Evolutionary conservation across 1,139 yeast species (phyloP), one percentile per base, ranked within the genome.

Genomic region (Hyphopichia wangnamkhiaoensis): DNA sequence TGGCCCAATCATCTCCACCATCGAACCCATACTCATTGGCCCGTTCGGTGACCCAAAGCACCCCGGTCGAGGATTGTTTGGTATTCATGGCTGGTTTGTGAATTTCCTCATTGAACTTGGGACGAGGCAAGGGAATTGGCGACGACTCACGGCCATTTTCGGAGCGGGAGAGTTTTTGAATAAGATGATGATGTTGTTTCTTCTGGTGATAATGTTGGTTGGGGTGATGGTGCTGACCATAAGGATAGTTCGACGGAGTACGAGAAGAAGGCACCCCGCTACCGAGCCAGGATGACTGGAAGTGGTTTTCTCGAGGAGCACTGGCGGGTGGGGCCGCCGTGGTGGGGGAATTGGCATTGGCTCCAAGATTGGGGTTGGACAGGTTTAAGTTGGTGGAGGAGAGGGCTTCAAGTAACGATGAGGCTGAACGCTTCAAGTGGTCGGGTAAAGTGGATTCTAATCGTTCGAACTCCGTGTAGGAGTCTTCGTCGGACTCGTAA

Each of bases 11-110:
- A 43, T 76, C 80, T 33, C 68, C 68, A 6, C 67, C 65, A 34
- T 68, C 62, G 54, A 68, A 81, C 0, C 87, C 87, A 54, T 79
- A 76, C 43, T 77, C 84, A 33, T 67, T 60, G 23, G 87, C 87
- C 49, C 84, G 67, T 54, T 81, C 86, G 1, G 86, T 81, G 36
- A 80, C 80, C 86, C 86, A 81, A 44, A 80, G 74, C 15, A 81
- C 87, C 42, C 87, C 87, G 1, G 87, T 81, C 8, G 84, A 79
- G 12, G 82, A 76, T 50, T 80, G 84, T 39, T 73, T 71, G 26
- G 80, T 75, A 58, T 80, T 82, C 66, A 80, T 63, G 10, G 85
- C 86, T 2, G 86, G 86, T 50, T 73, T 74, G 46, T 71, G 72
- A 44, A 75, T 74, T 34, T 60, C 71, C 33, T 68, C 74, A 43